These are phyloP conservation scores for Saccharomycopsis fodiens DNA, from an alignment of 805 yeast species.

Conservation along the genomic window DNA sequence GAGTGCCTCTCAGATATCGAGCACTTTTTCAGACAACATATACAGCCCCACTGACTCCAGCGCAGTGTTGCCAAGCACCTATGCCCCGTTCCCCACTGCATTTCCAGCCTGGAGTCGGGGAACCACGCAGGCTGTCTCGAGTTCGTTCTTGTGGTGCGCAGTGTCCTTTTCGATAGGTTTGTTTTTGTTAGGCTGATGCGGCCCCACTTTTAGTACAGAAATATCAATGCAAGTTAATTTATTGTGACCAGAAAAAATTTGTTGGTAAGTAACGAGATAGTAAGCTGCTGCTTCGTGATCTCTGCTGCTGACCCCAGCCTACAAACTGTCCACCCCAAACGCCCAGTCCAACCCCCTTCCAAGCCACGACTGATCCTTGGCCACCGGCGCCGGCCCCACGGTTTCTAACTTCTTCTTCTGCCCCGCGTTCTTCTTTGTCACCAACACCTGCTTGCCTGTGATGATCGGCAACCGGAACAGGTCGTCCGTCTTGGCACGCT, in stretches of 20 bases:
- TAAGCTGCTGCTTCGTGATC: no score
- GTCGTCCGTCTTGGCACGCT: neutral
- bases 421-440: conserved; percentile 11
- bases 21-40: conserved; percentile 2
- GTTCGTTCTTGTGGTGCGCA: no score
- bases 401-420: conserved; percentile 8
- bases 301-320: no score
- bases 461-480: conserved; percentile 9
- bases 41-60: conserved; percentile 1
- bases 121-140: no score
- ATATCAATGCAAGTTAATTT: no score
- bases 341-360: conserved; percentile 18
- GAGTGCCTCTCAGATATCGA: neutral
- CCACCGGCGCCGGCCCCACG: neutral
- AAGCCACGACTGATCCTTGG: conserved; percentile 2
- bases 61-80: conserved; percentile 6
- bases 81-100: conserved; percentile 1
- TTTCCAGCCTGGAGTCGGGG: no score
- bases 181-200: no score
- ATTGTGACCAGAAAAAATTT: no score
- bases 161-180: no score
- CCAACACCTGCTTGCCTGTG: conserved; percentile 13
- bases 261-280: no score
- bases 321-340: conserved; percentile 10
- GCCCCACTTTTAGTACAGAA: no score